These are phyloP conservation scores for Dalbergia oliveri DNA, from an alignment of 306 rosid species.

Conservation along the genomic window DNA sequence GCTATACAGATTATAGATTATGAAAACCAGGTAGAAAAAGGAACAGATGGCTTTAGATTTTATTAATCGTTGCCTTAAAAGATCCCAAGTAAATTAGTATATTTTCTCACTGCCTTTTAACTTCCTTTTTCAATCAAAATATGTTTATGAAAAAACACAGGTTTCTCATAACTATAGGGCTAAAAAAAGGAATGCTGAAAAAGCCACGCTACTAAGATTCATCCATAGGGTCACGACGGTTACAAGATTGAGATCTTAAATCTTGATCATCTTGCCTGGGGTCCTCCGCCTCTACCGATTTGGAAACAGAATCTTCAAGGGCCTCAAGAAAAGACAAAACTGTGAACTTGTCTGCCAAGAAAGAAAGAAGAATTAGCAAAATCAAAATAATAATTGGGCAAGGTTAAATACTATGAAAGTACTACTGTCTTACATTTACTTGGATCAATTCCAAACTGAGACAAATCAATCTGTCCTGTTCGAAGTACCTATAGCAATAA, in stretches of 20 bases:
- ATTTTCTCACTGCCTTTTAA: slow-evolving; percentile 24
- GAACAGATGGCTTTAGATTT: slow-evolving; percentile 10
- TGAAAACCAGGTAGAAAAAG: background rate
- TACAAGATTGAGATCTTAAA: slow-evolving; percentile 79
- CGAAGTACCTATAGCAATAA: slow-evolving; percentile 71
- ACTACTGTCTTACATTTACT: slow-evolving; percentile 79
- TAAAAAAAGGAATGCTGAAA: slow-evolving; percentile 5
- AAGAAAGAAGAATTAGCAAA: background rate
- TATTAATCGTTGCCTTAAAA: slow-evolving; percentile 38
- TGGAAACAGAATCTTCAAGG: slow-evolving; percentile 86
- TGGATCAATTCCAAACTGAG: slow-evolving; percentile 96
- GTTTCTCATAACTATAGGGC: slow-evolving; percentile 30
- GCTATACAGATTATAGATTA: background rate
- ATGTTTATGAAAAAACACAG: slow-evolving; percentile 17
- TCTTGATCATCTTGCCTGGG: slow-evolving; percentile 73
- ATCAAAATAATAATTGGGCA: slow-evolving; percentile 1
- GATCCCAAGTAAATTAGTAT: slow-evolving; percentile 27
- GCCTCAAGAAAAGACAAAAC: slow-evolving; percentile 95
- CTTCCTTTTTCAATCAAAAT: slow-evolving; percentile 38
- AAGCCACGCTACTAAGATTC: slow-evolving; percentile 65
- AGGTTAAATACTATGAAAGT: slow-evolving; percentile 29
- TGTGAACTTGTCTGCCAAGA: slow-evolving; percentile 82
- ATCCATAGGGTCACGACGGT: slow-evolving; percentile 73
- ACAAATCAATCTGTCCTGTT: slow-evolving; percentile 93
- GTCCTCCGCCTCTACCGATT: slow-evolving; percentile 55